Conservation (phyloP, 768 basidiomycete species). For the Sarcomyxa edulis region DNA sequence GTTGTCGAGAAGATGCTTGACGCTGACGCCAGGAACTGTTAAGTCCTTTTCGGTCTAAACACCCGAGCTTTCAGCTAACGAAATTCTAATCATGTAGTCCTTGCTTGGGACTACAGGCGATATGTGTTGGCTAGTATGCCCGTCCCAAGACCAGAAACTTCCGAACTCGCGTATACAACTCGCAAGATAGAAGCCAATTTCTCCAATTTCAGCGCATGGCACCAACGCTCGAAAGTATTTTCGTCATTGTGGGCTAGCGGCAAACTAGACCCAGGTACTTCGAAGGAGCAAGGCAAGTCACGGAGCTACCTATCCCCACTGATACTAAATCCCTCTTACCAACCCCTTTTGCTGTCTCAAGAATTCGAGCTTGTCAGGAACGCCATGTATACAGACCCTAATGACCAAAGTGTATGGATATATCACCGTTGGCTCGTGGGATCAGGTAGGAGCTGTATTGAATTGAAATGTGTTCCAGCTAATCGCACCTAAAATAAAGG, state of each 20-base stretch:
- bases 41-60: constrained; percentile 19
- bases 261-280: constrained; percentile 43
- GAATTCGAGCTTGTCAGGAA: constrained; percentile 92
- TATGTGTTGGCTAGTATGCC: constrained; percentile 77
- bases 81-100: constrained; percentile 48
- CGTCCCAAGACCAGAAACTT: constrained; percentile 40
- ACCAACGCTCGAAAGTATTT: constrained; percentile 86
- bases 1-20: constrained; percentile 93
- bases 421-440: constrained; percentile 98
- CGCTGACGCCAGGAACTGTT: constrained; percentile 90
- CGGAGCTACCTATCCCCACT: neutral
- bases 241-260: constrained; percentile 58
- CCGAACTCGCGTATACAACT: constrained; percentile 84
- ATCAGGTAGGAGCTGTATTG: constrained; percentile 40
- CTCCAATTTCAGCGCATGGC: constrained; percentile 99
- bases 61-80: neutral
- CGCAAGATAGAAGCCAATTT: constrained; percentile 92
- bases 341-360: constrained; percentile 22
- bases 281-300: constrained; percentile 63
- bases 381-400: constrained; percentile 94
- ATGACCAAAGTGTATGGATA: constrained; percentile 96
- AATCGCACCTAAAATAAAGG: constrained; percentile 33
- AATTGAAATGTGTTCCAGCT: neutral
- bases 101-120: constrained; percentile 92
- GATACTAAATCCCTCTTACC: neutral